Percentiles rank a stretch among this genome's conserved stretches.
Conservation (phyloP, 1,139 yeast species). For the Yamadazyma taylorii region DNA sequence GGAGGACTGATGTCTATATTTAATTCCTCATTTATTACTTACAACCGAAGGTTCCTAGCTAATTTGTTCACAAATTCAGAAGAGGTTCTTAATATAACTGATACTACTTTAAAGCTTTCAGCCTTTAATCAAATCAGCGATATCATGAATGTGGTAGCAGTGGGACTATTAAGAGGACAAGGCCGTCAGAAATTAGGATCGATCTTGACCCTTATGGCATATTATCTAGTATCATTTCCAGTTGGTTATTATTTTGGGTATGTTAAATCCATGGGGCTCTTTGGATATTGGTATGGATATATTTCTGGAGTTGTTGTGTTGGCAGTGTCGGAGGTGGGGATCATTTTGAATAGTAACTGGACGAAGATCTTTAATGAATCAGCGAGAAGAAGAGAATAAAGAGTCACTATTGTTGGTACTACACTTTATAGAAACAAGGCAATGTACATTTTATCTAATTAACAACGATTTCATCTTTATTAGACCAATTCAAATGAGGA, state of each 20-base stretch:
- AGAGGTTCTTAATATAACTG: conserved; percentile 25
- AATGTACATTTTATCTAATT: not conserved
- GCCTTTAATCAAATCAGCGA: conserved; percentile 40
- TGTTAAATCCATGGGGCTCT: conserved; percentile 18
- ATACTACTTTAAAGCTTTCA: conserved; percentile 24
- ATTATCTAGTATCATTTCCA: conserved; percentile 21
- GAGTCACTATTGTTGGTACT: no score
- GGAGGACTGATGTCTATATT: conserved; percentile 28
- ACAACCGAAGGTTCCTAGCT: conserved; percentile 29
- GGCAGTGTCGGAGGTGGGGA: conserved; percentile 25
- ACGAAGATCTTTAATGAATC: conserved; percentile 1
- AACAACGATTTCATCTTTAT: not conserved
- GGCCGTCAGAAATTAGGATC: conserved; percentile 41
- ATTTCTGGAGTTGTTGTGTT: conserved; percentile 32
- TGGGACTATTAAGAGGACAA: conserved; percentile 44
- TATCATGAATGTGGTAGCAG: conserved; percentile 34
- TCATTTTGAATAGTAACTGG: conserved; percentile 32
- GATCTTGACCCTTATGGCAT: conserved; percentile 25
- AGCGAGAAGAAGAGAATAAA: not conserved
- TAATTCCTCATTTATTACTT: conserved; percentile 38
- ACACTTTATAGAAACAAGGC: not conserved
- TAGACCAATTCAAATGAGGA: not conserved
- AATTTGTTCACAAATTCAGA: conserved; percentile 28
- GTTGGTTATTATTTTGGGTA: conserved; percentile 24
- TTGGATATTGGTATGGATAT: conserved; percentile 39